A percentile compares a stretch with the other conserved stretches of the same genome.
Evolutionary conservation across 441 rosid species (phyloP).

Genomic region (Gossypium davidsonii): DNA sequence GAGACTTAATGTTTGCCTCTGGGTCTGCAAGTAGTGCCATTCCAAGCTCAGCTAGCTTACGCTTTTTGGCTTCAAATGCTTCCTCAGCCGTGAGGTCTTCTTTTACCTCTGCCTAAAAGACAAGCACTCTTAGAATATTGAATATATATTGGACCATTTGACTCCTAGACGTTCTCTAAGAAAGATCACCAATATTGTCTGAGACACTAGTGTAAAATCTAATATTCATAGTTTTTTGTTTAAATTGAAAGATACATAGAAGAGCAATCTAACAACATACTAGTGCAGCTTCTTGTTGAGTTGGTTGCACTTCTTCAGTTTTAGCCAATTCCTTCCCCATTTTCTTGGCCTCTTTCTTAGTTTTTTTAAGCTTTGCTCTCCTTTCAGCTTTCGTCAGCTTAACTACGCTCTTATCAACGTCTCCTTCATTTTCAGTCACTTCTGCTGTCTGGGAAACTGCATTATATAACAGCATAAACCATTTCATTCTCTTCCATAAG

Average conservation of each 20-base stretch:
- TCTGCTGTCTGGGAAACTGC: slow-evolving; percentile 33
- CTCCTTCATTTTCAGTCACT: slow-evolving; percentile 23
- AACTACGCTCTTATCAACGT: slow-evolving; percentile 30
- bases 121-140: slow-evolving; percentile 3
- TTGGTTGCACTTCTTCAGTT: slow-evolving; percentile 36
- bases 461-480: slow-evolving; percentile 10
- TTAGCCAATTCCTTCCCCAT: slow-evolving; percentile 41
- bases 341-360: slow-evolving; percentile 66
- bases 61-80: slow-evolving; percentile 56
- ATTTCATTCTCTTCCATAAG: background rate
- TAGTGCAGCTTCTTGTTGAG: slow-evolving; percentile 72
- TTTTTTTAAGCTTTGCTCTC: slow-evolving; percentile 73
- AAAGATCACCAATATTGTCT: background rate
- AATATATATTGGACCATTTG: background rate
- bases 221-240: background rate
- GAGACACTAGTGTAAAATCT: background rate
- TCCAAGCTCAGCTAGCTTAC: slow-evolving; percentile 78
- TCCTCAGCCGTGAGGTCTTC: slow-evolving; percentile 80
- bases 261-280: slow-evolving; percentile 23
- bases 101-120: slow-evolving; percentile 74
- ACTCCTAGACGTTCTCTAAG: background rate
- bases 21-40: slow-evolving; percentile 67
- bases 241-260: background rate
- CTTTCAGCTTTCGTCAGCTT: slow-evolving; percentile 64
- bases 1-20: slow-evolving; percentile 59